Conservation (phyloP, 768 basidiomycete genomes). For the Candolleomyces efflorescens region DNA sequence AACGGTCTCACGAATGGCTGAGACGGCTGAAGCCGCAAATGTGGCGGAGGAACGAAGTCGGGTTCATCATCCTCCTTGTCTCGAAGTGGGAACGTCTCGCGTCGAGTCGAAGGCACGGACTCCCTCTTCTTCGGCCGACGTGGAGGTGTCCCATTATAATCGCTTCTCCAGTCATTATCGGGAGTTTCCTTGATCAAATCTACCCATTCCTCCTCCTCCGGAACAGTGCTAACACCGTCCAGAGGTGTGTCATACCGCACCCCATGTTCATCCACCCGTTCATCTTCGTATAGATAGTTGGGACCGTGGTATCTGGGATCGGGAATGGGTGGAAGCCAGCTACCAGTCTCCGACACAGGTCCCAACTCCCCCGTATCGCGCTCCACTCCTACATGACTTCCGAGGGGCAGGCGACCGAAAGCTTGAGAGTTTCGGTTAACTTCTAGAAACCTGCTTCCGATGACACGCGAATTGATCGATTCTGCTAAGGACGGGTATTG, state of each 20-base stretch:
- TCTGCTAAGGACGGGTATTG: conserved; percentile 48
- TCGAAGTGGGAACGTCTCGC: conserved; percentile 69
- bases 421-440: conserved; percentile 56
- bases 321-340: conserved; percentile 42
- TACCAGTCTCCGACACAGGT: conserved; percentile 27
- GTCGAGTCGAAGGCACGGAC: conserved; percentile 30
- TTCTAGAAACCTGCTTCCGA: conserved; percentile 72
- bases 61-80: conserved; percentile 21
- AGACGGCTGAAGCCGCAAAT: conserved; percentile 61
- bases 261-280: conserved; percentile 34
- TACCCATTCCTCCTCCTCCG: conserved; percentile 52
- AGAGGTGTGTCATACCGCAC: conserved; percentile 11
- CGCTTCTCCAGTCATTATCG: conserved; percentile 31
- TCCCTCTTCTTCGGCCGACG: conserved; percentile 31
- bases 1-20: conserved; percentile 75
- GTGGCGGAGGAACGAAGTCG: conserved; percentile 50
- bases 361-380: conserved; percentile 43
- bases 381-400: conserved; percentile 52
- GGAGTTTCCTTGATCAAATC: conserved; percentile 48
- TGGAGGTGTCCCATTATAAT: conserved; percentile 32
- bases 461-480: conserved; percentile 56
- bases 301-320: conserved; percentile 54
- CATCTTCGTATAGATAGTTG: conserved; percentile 40
- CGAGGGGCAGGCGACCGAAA: conserved; percentile 57
- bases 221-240: neutral